Percentiles rank a stretch among this genome's conserved stretches.
phyloP scores from a whole-genome alignment of 331 rosid genomes.

The Arachis monticola region DNA sequence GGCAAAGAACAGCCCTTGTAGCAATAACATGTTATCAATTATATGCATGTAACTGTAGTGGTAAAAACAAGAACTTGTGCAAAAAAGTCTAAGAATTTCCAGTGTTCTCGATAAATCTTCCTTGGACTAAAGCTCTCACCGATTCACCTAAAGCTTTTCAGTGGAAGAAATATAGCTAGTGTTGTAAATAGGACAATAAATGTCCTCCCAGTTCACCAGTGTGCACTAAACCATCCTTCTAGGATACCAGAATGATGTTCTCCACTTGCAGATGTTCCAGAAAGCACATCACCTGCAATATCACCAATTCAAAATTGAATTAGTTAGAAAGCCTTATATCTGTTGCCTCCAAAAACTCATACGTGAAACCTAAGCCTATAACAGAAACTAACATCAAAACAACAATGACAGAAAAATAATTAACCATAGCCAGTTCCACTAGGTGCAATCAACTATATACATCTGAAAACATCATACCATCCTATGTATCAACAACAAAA shows the following conservation, averaged over 20 bases:
- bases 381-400: no score
- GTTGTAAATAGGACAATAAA: conserved; percentile 74
- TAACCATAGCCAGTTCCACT: no score
- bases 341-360: not conserved
- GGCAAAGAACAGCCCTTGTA: conserved; percentile 19
- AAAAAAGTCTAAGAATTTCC: no score
- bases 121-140: conserved; percentile 51
- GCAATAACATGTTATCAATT: not conserved
- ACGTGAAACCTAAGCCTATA: no score
- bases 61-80: no score
- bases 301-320: conserved; percentile 37
- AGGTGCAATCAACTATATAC: no score
- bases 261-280: conserved; percentile 58
- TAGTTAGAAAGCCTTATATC: conserved; percentile 27
- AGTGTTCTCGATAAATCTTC: no score
- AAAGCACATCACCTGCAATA: conserved; percentile 92
- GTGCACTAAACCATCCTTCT: no score
- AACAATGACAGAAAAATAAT: no score
- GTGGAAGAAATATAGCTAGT: conserved; percentile 77
- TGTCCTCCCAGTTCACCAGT: conserved; percentile 45
- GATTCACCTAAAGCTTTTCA: conserved; percentile 86
- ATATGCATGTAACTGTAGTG: no score
- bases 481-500: not conserved
- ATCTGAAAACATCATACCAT: not conserved
- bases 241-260: no score